Conservation (phyloP, 371 early-diverging fungal genomes). For the Zopfochytrium polystomum region DNA sequence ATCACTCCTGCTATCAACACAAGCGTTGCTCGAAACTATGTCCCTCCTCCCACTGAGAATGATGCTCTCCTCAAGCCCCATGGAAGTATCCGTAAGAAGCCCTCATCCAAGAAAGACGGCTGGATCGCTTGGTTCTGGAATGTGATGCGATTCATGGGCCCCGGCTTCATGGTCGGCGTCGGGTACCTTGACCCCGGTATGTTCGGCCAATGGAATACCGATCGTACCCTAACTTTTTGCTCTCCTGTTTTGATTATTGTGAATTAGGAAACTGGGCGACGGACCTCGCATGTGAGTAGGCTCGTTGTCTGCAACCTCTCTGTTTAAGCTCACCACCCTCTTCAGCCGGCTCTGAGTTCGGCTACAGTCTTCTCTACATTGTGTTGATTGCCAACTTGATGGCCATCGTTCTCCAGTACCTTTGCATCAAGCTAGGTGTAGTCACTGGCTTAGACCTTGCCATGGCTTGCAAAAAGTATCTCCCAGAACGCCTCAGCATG, state of each 20-base stretch:
- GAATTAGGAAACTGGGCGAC: conserved; percentile 76
- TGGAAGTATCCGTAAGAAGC: too few relatives aligned
- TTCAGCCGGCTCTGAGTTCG: conserved; percentile 64
- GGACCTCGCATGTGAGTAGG: conserved; percentile 54
- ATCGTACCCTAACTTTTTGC: conserved; percentile 8
- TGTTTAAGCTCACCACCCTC: background rate
- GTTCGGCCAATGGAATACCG: background rate
- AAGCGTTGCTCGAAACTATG: too few relatives aligned
- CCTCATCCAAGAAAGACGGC: too few relatives aligned
- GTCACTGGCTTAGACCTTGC: conserved; percentile 73
- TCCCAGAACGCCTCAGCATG: conserved; percentile 56
- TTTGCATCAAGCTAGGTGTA: conserved; percentile 76
- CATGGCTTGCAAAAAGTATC: conserved; percentile 59
- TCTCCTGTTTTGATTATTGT: conserved; percentile 33
- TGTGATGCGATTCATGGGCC: conserved; percentile 38
- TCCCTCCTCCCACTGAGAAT: too few relatives aligned
- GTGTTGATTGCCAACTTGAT: conserved; percentile 72
- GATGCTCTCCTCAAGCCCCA: too few relatives aligned
- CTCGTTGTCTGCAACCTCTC: background rate
- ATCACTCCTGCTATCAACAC: too few relatives aligned
- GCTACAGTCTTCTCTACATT: conserved; percentile 69
- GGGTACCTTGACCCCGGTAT: conserved; percentile 4
- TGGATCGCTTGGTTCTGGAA: background rate
- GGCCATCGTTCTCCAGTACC: conserved; percentile 72
- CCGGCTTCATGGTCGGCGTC: conserved; percentile 42